Evolutionary conservation across 805 yeast genomes (phyloP).

Genomic region (Blastobotrys americana): DNA sequence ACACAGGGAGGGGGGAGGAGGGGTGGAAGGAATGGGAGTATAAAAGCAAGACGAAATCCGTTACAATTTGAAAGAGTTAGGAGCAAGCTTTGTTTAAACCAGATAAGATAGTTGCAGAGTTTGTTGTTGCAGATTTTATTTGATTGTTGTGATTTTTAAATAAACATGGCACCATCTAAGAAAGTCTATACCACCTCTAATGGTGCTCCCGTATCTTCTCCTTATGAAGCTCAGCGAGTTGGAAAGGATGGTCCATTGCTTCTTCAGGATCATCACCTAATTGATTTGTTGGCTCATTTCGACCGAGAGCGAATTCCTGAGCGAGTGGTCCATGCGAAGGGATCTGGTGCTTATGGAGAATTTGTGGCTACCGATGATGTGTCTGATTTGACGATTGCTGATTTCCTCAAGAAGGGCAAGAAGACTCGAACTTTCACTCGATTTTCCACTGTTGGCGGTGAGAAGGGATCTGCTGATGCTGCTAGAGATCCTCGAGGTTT

Average conservation of each 20-base stretch:
- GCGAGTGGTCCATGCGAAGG: slow-evolving; percentile 62
- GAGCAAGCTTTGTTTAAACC: too few relatives aligned
- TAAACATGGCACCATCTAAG: slow-evolving; percentile 6
- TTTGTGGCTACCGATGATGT: slow-evolving; percentile 55
- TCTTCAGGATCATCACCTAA: slow-evolving; percentile 50
- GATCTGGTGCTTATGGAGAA: slow-evolving; percentile 55
- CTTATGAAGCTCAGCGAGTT: slow-evolving; percentile 47
- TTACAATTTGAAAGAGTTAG: too few relatives aligned
- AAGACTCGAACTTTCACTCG: slow-evolving; percentile 58
- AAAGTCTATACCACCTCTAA: slow-evolving; percentile 40
- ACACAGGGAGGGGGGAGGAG: too few relatives aligned
- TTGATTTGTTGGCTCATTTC: slow-evolving; percentile 52
- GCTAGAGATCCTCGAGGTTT: slow-evolving; percentile 68
- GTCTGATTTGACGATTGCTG: slow-evolving; percentile 40
- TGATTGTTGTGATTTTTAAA: too few relatives aligned
- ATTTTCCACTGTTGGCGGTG: slow-evolving; percentile 66
- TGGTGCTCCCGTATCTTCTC: slow-evolving; percentile 51
- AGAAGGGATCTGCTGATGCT: slow-evolving; percentile 57
- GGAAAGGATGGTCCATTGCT: slow-evolving; percentile 53
- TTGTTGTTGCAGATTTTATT: too few relatives aligned
- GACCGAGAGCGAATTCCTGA: slow-evolving; percentile 62
- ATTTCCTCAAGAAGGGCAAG: slow-evolving; percentile 70
- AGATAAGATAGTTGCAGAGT: too few relatives aligned
- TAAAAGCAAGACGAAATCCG: too few relatives aligned
- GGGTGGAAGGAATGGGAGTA: too few relatives aligned